Percentiles rank a stretch among this genome's conserved stretches.
phyloP scores from a whole-genome alignment of 129 eudicot genomes.

The Flaveria robusta region DNA sequence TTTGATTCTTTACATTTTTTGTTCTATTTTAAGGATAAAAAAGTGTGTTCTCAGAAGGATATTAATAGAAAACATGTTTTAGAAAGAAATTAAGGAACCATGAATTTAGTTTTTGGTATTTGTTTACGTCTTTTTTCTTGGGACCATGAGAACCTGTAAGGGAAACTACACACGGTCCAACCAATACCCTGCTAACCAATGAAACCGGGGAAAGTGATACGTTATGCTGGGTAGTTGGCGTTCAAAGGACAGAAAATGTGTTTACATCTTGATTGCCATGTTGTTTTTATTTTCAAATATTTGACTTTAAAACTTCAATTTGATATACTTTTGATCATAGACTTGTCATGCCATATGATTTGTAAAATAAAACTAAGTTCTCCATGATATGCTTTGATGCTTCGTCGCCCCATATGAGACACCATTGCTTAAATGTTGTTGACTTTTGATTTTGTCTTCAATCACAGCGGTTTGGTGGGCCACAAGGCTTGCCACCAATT shows the following conservation, averaged over 20 bases:
- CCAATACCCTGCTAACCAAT: no score
- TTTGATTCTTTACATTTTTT: neutral
- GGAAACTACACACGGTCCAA: no score
- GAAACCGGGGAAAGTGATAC: no score
- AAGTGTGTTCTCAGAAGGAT: neutral
- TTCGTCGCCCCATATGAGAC: neutral
- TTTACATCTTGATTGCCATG: neutral
- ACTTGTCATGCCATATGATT: neutral
- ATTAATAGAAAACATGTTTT: neutral
- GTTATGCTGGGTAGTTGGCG: no score
- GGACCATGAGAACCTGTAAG: no score
- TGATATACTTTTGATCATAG: neutral
- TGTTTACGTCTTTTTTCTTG: no score
- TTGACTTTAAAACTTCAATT: neutral
- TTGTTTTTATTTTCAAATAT: neutral
- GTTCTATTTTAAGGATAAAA: neutral
- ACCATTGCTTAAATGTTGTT: neutral
- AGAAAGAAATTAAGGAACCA: neutral
- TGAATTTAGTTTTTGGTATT: neutral
- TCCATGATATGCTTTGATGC: neutral
- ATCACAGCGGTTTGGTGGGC: slow-evolving; percentile 60
- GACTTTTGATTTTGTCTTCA: slow-evolving; percentile 7
- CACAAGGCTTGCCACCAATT: slow-evolving; percentile 60
- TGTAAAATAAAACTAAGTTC: neutral
- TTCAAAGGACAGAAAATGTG: neutral